Conservation (phyloP, 2,329 filamentous ascomycete species). For the Ophiocordyceps polyrhachis-furcata region DNA sequence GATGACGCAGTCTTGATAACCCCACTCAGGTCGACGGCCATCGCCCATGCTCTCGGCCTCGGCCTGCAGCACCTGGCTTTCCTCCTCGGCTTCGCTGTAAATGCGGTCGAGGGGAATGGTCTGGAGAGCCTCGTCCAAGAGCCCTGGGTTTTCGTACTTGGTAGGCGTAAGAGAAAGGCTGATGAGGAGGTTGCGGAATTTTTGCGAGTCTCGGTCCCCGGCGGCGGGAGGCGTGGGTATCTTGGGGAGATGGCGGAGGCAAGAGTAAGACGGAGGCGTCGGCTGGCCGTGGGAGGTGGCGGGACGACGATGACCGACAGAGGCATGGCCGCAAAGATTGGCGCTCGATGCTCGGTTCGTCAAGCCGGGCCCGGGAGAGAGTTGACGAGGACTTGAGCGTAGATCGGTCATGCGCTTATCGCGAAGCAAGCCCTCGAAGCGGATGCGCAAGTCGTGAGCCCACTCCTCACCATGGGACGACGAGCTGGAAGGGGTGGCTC, state of each 20-base stretch:
- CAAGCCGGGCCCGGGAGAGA: conserved; percentile 37
- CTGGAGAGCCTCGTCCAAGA: conserved; percentile 79
- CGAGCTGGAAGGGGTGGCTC: conserved; percentile 13
- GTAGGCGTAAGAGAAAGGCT: conserved; percentile 75
- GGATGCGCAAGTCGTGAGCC: conserved; percentile 60
- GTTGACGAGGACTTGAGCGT: conserved; percentile 30
- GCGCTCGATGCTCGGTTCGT: conserved; percentile 30
- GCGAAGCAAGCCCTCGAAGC: conserved; percentile 74
- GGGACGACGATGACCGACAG: conserved; percentile 22
- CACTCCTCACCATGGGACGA: conserved; percentile 45
- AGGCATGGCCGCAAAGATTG: conserved; percentile 23
- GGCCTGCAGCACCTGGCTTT: conserved; percentile 70
- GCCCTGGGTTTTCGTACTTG: conserved; percentile 89
- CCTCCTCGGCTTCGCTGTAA: conserved; percentile 86
- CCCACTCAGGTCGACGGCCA: conserved; percentile 71
- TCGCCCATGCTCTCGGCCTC: conserved; percentile 76
- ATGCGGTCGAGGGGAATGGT: conserved; percentile 78
- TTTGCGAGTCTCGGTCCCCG: conserved; percentile 46
- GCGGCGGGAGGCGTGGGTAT: conserved; percentile 54
- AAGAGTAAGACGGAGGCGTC: conserved; percentile 29
- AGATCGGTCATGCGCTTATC: conserved; percentile 77
- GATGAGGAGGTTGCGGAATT: conserved; percentile 66
- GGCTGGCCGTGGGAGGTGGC: conserved; percentile 25
- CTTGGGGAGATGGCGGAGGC: conserved; percentile 29
- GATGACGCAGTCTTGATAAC: conserved; percentile 93